These are phyloP conservation scores for Protomyces inouyei DNA, from an alignment of 1,139 yeast species.

Conservation along the genomic window DNA sequence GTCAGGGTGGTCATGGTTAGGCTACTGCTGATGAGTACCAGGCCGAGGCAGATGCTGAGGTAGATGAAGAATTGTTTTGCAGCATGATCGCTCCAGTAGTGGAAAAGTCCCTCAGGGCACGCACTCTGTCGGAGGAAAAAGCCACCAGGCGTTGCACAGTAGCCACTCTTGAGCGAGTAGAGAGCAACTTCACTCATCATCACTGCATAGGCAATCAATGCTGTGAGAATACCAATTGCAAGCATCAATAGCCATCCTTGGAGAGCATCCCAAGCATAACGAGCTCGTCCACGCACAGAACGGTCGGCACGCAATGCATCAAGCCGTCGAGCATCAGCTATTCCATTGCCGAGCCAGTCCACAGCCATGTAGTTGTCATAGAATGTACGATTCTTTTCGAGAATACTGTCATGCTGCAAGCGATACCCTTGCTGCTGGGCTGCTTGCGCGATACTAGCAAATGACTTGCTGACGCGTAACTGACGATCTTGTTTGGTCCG, in stretches of 20 bases:
- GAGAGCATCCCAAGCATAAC: slow-evolving; percentile 38
- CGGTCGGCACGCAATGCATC: slow-evolving; percentile 40
- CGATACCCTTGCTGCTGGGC: background rate
- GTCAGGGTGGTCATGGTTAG: slow-evolving; percentile 14
- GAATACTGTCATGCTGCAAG: background rate
- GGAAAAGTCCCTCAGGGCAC: background rate
- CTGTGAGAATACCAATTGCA: slow-evolving; percentile 45
- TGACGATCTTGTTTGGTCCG: background rate
- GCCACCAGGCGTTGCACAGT: slow-evolving; percentile 39
- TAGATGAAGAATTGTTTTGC: background rate
- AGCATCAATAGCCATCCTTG: slow-evolving; percentile 48
- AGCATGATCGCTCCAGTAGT: background rate
- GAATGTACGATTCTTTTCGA: slow-evolving; percentile 35
- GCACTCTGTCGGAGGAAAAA: background rate
- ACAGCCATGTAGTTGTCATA: slow-evolving; percentile 63
- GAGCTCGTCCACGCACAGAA: slow-evolving; percentile 30
- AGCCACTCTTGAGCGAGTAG: slow-evolving; percentile 55
- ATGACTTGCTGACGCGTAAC: background rate
- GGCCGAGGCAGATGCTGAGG: background rate
- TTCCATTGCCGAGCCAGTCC: slow-evolving; percentile 57
- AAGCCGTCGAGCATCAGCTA: slow-evolving; percentile 48
- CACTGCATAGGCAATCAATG: slow-evolving; percentile 51
- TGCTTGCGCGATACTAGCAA: background rate
- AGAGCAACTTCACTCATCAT: slow-evolving; percentile 50
- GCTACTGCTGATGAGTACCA: background rate